A percentile compares a stretch with the other conserved stretches of the same genome.
These are phyloP conservation scores for Pseudognaphalium luteoalbum DNA, from an alignment of 129 eudicot genomes.

Conservation along the genomic window DNA sequence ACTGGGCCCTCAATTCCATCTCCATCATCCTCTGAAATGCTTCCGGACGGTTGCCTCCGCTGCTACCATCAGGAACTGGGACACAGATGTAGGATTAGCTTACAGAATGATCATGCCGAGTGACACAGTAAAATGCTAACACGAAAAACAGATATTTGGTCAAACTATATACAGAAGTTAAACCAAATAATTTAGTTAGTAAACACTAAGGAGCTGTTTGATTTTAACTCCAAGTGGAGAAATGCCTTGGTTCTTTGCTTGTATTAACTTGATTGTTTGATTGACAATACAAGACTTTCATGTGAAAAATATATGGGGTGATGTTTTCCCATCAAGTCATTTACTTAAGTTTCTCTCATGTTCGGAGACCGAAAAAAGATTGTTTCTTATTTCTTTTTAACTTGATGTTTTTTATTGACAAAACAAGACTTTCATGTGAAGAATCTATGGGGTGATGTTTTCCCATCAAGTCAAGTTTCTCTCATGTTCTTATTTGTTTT, in stretches of 20 bases:
- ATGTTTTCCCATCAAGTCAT: neutral
- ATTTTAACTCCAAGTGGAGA: neutral
- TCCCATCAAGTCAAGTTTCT: neutral
- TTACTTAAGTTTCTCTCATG: neutral
- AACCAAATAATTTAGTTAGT: neutral
- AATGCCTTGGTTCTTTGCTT: neutral
- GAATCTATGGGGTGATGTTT: neutral
- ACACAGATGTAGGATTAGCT: neutral
- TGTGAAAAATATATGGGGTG: neutral
- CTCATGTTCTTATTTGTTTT: neutral
- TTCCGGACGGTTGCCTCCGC: slow-evolving; percentile 49
- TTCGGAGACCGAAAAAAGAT: neutral
- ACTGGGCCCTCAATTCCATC: slow-evolving; percentile 59
- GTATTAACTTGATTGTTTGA: neutral
- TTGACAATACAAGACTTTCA: neutral
- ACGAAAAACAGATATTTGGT: neutral
- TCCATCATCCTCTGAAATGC: slow-evolving; percentile 75
- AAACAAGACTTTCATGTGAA: neutral
- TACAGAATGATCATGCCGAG: neutral
- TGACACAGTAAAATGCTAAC: neutral
- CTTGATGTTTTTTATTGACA: neutral
- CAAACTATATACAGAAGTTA: neutral
- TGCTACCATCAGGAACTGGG: slow-evolving; percentile 12
- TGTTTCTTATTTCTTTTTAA: neutral
- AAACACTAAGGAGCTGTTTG: neutral